Evolutionary conservation across 2,329 filamentous ascomycete species (phyloP), one percentile per base, ranked within the genome.

Genomic region (Xylariaceae sp.): DNA sequence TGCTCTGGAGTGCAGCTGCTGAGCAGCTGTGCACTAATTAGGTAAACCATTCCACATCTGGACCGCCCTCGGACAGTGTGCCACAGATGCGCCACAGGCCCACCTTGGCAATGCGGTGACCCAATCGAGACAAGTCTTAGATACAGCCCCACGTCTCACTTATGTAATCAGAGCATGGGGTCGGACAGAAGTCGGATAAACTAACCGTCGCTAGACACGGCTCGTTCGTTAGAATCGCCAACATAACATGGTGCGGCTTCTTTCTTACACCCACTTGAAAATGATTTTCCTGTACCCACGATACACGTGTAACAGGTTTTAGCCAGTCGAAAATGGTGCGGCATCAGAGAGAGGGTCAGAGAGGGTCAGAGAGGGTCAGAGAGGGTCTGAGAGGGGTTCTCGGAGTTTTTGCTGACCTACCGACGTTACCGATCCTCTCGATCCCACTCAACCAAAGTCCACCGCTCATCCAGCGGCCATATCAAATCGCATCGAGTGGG

Each of bases 221-320:
- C 26, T 2, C 19, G 30, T 51, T 51, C 44, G 40, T 51, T 37
- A n/a, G 12, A 44, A 32, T 44, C 8, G 44, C 50, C 50, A 11
- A 11, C 9, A 41, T 41, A 19, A 19, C 39, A 39, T n/a, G 49
- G 39, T 48, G 44, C 26, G 46, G 35, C 29, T n/a, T 27, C 45
- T 34, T n/a, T 27, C 45, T 4, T 6, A 32, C 8, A 46, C 42
- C 57, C 57, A 53, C 57, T 42, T 39, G 37, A 47, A 35, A 42
- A n/a, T 26, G 37, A 43, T 46, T 6, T 49, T 12, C 40, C 5
- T 35, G 19, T 41, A 40, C 29, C 47, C 29, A 29, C 46, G 37
- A 40, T 45, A 56, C 47, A 60, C 57, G 58, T 60, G 58, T 60
- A 60, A 53, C 43, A 9, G 30, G n/a, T 39, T 19, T 32, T 41